phyloP scores from a whole-genome alignment of 352 stramenopile species.

The Pythium apleroticum region DNA sequence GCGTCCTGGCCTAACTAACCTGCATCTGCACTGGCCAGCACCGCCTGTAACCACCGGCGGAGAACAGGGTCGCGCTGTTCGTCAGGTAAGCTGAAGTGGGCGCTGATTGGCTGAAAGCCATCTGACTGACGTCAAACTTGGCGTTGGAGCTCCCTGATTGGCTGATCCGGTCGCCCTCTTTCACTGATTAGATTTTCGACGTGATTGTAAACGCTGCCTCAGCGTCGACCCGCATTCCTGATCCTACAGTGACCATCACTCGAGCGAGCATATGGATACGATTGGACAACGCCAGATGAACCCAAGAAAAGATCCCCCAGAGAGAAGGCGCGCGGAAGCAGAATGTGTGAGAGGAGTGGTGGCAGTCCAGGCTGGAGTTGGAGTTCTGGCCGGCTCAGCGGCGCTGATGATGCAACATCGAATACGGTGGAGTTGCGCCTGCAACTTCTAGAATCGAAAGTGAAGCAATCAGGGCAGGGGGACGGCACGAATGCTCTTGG shows the following conservation, averaged over 20 bases:
- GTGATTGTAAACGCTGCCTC: background rate
- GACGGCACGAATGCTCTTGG: too few relatives aligned
- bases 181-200: slow-evolving; percentile 5
- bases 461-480: too few relatives aligned
- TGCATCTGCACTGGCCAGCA: too few relatives aligned
- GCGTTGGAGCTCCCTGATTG: slow-evolving; percentile 4
- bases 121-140: background rate
- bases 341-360: background rate
- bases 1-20: background rate
- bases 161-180: background rate
- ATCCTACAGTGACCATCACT: background rate
- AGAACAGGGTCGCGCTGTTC: background rate
- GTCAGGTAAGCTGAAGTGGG: background rate
- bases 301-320: background rate
- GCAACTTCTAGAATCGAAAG: too few relatives aligned
- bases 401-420: too few relatives aligned
- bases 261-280: background rate
- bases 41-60: background rate
- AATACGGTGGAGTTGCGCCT: too few relatives aligned
- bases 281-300: background rate
- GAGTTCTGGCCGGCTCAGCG: too few relatives aligned
- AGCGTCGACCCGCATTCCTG: too few relatives aligned
- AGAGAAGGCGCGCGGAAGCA: background rate
- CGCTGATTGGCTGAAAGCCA: slow-evolving; percentile 8
- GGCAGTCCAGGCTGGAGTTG: too few relatives aligned